Base-by-base conservation (phyloP, 2,329 filamentous ascomycete species). In the Dichotomopilus funicola region DNA sequence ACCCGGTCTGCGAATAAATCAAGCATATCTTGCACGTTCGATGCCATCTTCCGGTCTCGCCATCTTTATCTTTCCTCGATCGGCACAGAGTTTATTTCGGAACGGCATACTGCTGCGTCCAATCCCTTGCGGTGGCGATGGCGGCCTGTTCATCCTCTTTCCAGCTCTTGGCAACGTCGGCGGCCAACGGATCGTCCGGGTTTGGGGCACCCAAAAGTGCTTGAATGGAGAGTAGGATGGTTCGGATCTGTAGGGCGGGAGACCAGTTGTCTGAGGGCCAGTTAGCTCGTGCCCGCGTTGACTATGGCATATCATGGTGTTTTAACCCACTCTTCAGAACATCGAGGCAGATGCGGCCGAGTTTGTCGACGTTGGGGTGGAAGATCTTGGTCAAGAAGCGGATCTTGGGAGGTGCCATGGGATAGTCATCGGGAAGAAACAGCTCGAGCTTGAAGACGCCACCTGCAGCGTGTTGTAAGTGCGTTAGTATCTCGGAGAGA, bases 371-470 rank as follows among this genome's bases (percentile, higher is more conserved):
- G 71, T 99, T 99, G 51, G 94, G 94, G 72, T 99, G 95, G 74
- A 97, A 99, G 72, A 99, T 97, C 76, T 96, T 96, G 65, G 95
- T 99, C 51, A 99, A 79, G 74, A 99, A 99, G 54, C 94, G 89
- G 68, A 99, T 96, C 79, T 96, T 96, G 46, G 94, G 94, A 53
- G 94, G 92, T 37, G 91, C 96, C 94, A 99, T 99, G 43, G 94
- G 94, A 71, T 99, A 99, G 76, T 99, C 94, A 68, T 99, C 94
- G 45, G 95, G 95, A 31, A 99, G 81, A 72, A 99, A 99, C 19
- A 99, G 84, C 73, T 99, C 94, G 59, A 97, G 87, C 73, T 95
- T 92, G 79, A 99, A 99, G 61, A 96, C 81, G 49, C 95, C 94
- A 53, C 80, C 80, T 83, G 56, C 33, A 6, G 42, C 13, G 13